phyloP scores from a whole-genome alignment of 495 filamentous ascomycete species.

The Lentithecium fluviatile region DNA sequence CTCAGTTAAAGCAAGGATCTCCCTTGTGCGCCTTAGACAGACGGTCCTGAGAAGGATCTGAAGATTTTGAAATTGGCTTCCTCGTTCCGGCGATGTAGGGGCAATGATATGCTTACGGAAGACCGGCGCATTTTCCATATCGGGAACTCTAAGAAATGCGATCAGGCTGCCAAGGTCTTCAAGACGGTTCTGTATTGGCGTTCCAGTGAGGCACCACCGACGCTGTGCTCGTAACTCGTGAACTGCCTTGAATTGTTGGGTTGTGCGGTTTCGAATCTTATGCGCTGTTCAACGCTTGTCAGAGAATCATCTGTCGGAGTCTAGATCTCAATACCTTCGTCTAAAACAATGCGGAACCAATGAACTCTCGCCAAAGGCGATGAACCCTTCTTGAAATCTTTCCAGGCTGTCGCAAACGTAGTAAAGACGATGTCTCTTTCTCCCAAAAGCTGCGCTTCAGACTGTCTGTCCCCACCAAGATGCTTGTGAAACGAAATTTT shows the following conservation, averaged over 20 bases:
- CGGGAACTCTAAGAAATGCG: slow-evolving; percentile 77
- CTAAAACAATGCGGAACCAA: slow-evolving; percentile 92
- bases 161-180: slow-evolving; percentile 84
- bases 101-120: slow-evolving; percentile 74
- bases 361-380: slow-evolving; percentile 57
- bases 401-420: slow-evolving; percentile 46
- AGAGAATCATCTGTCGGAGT: too few relatives aligned
- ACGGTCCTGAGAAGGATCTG: slow-evolving; percentile 3
- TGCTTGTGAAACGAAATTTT: slow-evolving; percentile 89
- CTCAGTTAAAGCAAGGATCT: background rate
- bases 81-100: slow-evolving; percentile 58
- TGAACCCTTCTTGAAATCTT: slow-evolving; percentile 79
- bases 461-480: slow-evolving; percentile 72
- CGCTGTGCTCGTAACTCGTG: slow-evolving; percentile 71
- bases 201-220: slow-evolving; percentile 92
- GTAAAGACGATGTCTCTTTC: background rate
- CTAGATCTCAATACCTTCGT: too few relatives aligned
- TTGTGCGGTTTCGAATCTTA: slow-evolving; percentile 80
- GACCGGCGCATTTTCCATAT: slow-evolving; percentile 72
- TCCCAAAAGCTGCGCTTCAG: slow-evolving; percentile 15
- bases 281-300: slow-evolving; percentile 50
- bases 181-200: slow-evolving; percentile 83
- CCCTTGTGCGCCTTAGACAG: slow-evolving; percentile 6
- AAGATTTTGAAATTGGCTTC: slow-evolving; percentile 1
- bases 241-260: slow-evolving; percentile 79